Conservation (phyloP, 1,284 basidiomycete genomes). For the Cystobasidium pallidum region DNA sequence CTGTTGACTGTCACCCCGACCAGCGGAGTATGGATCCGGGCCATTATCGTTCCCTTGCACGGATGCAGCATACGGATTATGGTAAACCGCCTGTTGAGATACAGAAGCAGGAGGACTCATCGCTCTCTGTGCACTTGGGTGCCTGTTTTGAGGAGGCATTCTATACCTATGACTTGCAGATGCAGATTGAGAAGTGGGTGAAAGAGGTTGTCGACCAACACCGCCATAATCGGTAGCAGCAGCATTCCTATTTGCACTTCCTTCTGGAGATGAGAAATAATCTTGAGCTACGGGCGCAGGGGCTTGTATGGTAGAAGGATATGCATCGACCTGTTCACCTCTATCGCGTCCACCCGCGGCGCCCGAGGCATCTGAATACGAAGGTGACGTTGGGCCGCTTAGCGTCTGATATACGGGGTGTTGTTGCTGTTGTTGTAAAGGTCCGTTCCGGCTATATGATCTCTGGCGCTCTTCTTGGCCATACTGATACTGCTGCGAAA, state of each 20-base stretch:
- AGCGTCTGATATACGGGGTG: not conserved
- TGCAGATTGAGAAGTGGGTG: not conserved
- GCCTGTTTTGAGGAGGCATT: conserved; percentile 19
- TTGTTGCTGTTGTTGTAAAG: conserved; percentile 3
- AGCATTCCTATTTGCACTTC: not conserved
- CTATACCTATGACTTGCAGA: conserved; percentile 8
- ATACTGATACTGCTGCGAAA: conserved; percentile 1
- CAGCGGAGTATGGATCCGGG: not conserved
- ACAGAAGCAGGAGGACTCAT: not conserved
- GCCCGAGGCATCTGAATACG: not conserved
- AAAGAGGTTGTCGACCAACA: not conserved
- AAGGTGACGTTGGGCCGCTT: not conserved
- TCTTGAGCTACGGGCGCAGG: conserved; percentile 1
- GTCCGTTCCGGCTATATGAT: conserved; percentile 1
- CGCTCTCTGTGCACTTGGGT: not conserved
- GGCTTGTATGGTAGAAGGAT: not conserved
- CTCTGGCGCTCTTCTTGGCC: not conserved
- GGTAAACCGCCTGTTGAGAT: not conserved
- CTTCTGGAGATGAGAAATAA: conserved; percentile 1
- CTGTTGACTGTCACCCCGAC: not conserved
- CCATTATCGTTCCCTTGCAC: conserved; percentile 9
- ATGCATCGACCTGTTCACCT: not conserved
- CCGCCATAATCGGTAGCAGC: not conserved
- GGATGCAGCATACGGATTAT: conserved; percentile 22
- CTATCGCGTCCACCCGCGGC: conserved; percentile 4